Conservation (phyloP, 164 flowering plant species). For the Kingdonia uniflora region DNA sequence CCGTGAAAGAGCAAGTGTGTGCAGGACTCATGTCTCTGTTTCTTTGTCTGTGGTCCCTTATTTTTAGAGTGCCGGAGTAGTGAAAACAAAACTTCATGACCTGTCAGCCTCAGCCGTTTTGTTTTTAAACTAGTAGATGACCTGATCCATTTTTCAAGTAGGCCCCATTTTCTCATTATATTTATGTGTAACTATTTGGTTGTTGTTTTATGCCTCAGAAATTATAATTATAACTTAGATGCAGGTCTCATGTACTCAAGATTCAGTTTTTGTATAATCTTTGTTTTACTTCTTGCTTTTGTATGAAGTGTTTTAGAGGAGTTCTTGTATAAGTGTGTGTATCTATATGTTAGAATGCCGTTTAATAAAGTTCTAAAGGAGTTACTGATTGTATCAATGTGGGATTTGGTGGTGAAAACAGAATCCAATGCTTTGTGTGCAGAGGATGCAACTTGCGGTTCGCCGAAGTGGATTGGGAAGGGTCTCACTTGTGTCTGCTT, state of each 20-base stretch:
- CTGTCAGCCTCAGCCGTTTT: constrained; percentile 3
- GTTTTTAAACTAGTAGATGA: background rate
- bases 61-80: background rate
- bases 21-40: background rate
- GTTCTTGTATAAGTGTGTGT: constrained; percentile 5
- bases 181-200: background rate
- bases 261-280: background rate
- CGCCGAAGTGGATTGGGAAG: constrained; percentile 59
- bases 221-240: background rate
- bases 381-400: background rate
- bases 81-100: constrained; percentile 1
- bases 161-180: background rate
- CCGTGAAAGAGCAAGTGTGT: background rate
- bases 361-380: background rate
- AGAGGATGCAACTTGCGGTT: constrained; percentile 56
- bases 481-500: constrained; percentile 75
- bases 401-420: constrained; percentile 3
- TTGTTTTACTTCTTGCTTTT: background rate
- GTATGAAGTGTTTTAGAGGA: constrained; percentile 15
- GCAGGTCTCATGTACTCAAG: background rate
- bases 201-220: background rate
- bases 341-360: constrained; percentile 7
- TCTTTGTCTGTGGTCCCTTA: constrained; percentile 3
- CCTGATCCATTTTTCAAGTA: background rate
- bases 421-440: constrained; percentile 17